Evolutionary conservation across 2,329 filamentous ascomycete species (phyloP), one percentile per base, ranked within the genome.

Genomic region (Aspergillus ustus): DNA sequence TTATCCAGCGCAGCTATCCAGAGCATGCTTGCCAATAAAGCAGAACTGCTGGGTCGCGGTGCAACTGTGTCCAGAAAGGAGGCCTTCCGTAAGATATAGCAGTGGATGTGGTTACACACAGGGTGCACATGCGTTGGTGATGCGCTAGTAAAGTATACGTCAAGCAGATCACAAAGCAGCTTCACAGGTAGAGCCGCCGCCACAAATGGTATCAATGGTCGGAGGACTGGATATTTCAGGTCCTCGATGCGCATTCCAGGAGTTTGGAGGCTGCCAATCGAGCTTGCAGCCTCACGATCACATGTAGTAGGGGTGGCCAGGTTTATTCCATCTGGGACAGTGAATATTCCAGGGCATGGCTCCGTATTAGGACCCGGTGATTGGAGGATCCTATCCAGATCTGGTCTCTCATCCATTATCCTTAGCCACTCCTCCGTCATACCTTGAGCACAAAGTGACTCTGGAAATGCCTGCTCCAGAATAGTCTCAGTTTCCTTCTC

Each of bases 1-100:
- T 92, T 95, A n/a, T 93, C 96, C 75, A 97, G 89, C 17, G 93
- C 93, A 31, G 92, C 92, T 51, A 96, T 91, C 93, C 93, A 97
- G n/a, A 97, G 85, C 87, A 97, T 97, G 77, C 92, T 96, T 43
- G 93, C 91, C 28, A 97, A 83, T 50, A 97, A 82, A 3, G 93
- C 92, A 45, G 93, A 93, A 70, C 91, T 94, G 73, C 92, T 97
- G 59, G 84, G 84, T 62, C 93, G 85, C 29, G 93, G 93, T 67
- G 88, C 90, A 60, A 87, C 90, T 17, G 86, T 87, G 70, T 93
- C 90, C 43, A 97, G 82, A 74, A 97, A 92, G 0, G 93, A 94
- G 63, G 88, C 85, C 75, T 95, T 96, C 66, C 93, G 87, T 78
- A 97, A 92, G 60, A 97, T 87, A 72, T 93, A 96, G 50, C 91